Base-by-base conservation (phyloP, 345 rosid genomes). In the Eucalyptus cloeziana region DNA sequence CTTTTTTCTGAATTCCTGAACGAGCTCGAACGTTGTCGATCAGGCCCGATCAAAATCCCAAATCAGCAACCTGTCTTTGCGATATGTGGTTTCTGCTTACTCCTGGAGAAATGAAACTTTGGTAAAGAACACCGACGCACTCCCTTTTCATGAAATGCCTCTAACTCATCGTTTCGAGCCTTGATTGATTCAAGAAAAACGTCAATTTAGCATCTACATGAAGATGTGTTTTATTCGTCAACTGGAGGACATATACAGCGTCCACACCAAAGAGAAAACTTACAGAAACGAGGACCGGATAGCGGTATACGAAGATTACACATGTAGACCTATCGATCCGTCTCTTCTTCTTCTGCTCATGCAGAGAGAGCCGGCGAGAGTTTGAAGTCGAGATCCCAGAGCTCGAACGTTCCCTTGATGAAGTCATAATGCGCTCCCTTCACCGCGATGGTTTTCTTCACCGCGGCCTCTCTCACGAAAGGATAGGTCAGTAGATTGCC, bases 351-450 rank as follows among this genome's bases (percentile, higher is more conserved):
- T 76, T 19, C 83, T 76, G 49, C 80, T 92, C 91, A 93, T 85
- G 89, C 88, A 86, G 92, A 88, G 31, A 89, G 44, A 67, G 93
- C 86, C 33, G 94, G 95, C 43, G 90, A 81, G 87, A 93, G 86
- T 86, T 94, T 93, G 93, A 89, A 93, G 91, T 94, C 94, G 19
- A 95, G 97, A 88, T 96, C 95, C 99, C 99, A 97, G 3, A 94
- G 94, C 90, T 95, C 95, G 71, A 98, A 97, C 25, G 88, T 89
- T 49, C 97, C 96, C 86, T 95, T 88, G 13, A 96, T 94, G 30
- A 96, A 96, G 89, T 96, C 96, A 69, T 96, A 96, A 89, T 95
- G 95, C 62, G 96, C 99, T 33, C 99, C 99, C 90, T 94, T 94
- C 88, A 96, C 88, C 11, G 91, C 44, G 64, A 96, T 86, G 6